Conservation (phyloP, 129 eudicot species). For the Tanacetum coccineum region DNA sequence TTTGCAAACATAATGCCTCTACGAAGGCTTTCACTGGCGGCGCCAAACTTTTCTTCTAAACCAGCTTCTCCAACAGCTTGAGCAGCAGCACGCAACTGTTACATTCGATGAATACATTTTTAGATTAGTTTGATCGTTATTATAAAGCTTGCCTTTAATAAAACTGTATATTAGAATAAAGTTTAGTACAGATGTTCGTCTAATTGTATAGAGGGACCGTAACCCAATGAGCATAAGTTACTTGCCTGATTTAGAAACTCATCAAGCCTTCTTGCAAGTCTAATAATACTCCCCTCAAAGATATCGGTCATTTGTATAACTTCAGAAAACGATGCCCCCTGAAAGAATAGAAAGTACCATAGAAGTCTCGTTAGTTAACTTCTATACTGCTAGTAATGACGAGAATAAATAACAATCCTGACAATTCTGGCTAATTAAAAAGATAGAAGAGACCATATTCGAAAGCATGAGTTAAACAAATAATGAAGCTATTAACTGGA, state of each 20-base stretch:
- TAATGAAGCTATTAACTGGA: not conserved
- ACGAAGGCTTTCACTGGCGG: slow-evolving; percentile 86
- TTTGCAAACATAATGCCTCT: slow-evolving; percentile 95
- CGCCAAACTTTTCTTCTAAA: slow-evolving; percentile 72
- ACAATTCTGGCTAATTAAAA: not conserved
- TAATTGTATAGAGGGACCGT: no score
- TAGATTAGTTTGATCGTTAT: not conserved
- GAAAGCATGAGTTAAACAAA: slow-evolving; percentile 9
- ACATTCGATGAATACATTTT: not conserved
- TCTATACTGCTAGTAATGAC: no score
- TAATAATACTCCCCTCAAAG: slow-evolving; percentile 92
- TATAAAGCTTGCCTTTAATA: not conserved
- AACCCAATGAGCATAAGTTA: not conserved
- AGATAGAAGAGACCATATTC: not conserved
- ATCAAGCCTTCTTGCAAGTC: slow-evolving; percentile 95
- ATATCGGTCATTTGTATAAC: slow-evolving; percentile 99
- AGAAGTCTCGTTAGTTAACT: slow-evolving; percentile 1
- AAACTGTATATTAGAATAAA: no score
- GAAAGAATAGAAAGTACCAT: slow-evolving; percentile 17
- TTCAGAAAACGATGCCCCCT: slow-evolving; percentile 88
- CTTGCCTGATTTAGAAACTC: slow-evolving; percentile 93
- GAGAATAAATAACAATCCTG: not conserved
- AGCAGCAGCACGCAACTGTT: slow-evolving; percentile 82
- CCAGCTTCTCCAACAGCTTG: slow-evolving; percentile 85
- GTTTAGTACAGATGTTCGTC: no score